Conservation (phyloP, 139 green algal genomes). For the Chlorella sp. region DNA sequence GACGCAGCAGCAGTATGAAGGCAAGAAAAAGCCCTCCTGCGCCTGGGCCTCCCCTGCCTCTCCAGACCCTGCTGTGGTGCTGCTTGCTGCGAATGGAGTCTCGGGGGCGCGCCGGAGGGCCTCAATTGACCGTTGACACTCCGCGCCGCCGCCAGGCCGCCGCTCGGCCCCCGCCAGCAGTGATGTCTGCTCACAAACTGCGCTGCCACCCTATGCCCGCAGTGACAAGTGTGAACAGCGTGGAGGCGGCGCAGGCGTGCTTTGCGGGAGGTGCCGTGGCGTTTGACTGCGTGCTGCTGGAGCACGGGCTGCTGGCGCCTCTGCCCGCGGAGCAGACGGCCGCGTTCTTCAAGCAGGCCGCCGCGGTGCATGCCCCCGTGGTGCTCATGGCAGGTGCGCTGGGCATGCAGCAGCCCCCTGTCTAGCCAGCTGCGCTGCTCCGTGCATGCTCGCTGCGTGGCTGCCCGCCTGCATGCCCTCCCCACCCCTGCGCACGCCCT, state of each 20-base stretch:
- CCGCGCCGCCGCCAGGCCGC: neutral
- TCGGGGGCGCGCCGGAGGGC: too few species aligned
- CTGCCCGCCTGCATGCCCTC: too few species aligned
- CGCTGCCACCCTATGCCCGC: neutral
- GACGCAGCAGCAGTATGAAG: too few species aligned
- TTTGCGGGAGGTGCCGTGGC: neutral
- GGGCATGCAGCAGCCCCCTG: too few species aligned
- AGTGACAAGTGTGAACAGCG: neutral
- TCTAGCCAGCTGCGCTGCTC: too few species aligned
- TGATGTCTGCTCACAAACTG: neutral
- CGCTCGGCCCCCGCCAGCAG: neutral
- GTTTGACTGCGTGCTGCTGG: neutral
- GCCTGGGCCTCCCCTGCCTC: neutral
- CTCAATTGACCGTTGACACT: neutral
- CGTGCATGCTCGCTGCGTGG: too few species aligned
- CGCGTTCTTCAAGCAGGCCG: constrained; percentile 5
- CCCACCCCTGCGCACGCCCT: too few species aligned
- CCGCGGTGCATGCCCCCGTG: neutral
- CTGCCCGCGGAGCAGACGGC: neutral
- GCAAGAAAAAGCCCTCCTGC: too few species aligned
- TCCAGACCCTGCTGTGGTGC: too few species aligned
- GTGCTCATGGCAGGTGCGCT: constrained; percentile 17
- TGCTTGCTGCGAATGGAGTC: too few species aligned
- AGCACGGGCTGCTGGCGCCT: neutral
- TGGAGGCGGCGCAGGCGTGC: neutral